Evolutionary conservation across 1,284 basidiomycete genomes (phyloP).

Genomic region (Boletus semigastroideus): DNA sequence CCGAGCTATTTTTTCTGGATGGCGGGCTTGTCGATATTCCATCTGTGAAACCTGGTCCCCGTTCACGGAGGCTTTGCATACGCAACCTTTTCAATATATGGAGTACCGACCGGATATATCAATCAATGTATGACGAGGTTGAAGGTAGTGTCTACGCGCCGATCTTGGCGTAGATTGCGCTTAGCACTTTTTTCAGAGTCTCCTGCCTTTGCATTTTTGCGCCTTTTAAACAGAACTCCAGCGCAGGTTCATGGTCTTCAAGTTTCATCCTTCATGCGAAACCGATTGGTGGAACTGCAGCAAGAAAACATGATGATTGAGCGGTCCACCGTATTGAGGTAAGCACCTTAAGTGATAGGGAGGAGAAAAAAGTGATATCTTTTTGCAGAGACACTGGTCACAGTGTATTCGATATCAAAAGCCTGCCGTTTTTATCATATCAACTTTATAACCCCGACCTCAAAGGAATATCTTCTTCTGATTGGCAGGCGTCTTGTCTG

Average conservation of each 20-base stretch:
- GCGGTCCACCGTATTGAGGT: slow-evolving; percentile 50
- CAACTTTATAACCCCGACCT: slow-evolving; percentile 50
- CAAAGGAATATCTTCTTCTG: slow-evolving; percentile 55
- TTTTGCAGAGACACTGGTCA: slow-evolving; percentile 25
- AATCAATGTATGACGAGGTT: slow-evolving; percentile 61
- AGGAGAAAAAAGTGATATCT: slow-evolving; percentile 6
- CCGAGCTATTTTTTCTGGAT: slow-evolving; percentile 77
- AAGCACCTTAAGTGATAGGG: slow-evolving; percentile 29
- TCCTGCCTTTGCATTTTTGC: slow-evolving; percentile 76
- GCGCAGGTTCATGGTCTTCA: slow-evolving; percentile 65
- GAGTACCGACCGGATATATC: slow-evolving; percentile 79
- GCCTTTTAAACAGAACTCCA: slow-evolving; percentile 62
- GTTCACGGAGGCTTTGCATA: slow-evolving; percentile 62
- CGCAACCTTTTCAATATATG: slow-evolving; percentile 88
- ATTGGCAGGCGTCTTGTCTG: slow-evolving; percentile 77
- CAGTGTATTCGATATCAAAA: slow-evolving; percentile 19
- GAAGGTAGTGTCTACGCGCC: slow-evolving; percentile 43
- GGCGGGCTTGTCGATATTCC: slow-evolving; percentile 77
- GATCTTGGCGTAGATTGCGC: background rate
- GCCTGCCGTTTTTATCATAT: slow-evolving; percentile 37
- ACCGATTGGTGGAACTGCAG: slow-evolving; percentile 48
- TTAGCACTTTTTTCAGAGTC: slow-evolving; percentile 32
- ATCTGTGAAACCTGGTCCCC: slow-evolving; percentile 52
- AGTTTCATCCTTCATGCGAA: slow-evolving; percentile 54
- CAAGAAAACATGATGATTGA: slow-evolving; percentile 45